Evolutionary conservation across 176 grass and related monocot species (phyloP).

Genomic region (Phoenix roebelenii): DNA sequence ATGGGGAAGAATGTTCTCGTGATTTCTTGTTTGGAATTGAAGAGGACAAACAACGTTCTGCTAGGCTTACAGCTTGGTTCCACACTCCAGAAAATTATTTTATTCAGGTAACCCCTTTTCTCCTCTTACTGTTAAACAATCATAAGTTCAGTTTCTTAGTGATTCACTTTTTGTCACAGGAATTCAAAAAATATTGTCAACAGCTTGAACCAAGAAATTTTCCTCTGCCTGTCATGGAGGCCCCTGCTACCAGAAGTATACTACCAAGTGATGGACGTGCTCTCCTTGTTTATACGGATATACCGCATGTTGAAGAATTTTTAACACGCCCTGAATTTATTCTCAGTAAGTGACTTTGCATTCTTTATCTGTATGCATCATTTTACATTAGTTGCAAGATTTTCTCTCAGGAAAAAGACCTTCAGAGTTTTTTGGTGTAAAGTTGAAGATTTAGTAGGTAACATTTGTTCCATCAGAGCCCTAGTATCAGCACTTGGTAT

Average conservation of each 20-base stretch:
- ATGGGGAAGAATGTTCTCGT: conserved; percentile 74
- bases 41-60: conserved; percentile 79
- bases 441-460: too few species aligned
- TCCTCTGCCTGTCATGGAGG: conserved; percentile 18
- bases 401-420: neutral
- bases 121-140: neutral
- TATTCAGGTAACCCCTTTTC: conserved; percentile 42
- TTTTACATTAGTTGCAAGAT: neutral
- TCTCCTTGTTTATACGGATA: conserved; percentile 75
- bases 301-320: conserved; percentile 84
- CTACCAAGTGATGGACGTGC: conserved; percentile 42
- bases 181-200: conserved; percentile 61
- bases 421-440: neutral
- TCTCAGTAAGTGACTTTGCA: conserved; percentile 54
- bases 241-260: conserved; percentile 29
- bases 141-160: conserved; percentile 12
- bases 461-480: too few species aligned
- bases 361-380: neutral
- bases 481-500: too few species aligned
- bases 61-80: conserved; percentile 98
- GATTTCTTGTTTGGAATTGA: conserved; percentile 85
- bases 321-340: conserved; percentile 77
- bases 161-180: conserved; percentile 25
- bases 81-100: conserved; percentile 90
- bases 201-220: conserved; percentile 57